Conservation (phyloP, 2,329 filamentous ascomycete genomes). For the Xylaria multiplex region DNA sequence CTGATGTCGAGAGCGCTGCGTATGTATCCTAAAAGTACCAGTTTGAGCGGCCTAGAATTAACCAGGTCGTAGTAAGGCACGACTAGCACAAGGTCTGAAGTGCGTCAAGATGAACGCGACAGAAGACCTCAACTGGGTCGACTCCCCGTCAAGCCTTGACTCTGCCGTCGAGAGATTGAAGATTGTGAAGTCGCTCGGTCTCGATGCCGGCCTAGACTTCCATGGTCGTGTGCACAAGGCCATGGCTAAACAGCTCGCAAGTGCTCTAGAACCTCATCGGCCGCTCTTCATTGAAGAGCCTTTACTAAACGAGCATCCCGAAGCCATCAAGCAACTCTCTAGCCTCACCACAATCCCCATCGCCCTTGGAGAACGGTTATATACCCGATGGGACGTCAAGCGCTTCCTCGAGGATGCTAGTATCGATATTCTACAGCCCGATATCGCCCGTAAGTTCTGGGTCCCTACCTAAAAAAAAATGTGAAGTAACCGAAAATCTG, state of each 20-base stretch:
- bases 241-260: conserved; percentile 82
- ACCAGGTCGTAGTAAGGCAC: conserved; percentile 56
- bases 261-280: conserved; percentile 71
- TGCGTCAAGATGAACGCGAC: conserved; percentile 84
- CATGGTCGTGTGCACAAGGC: conserved; percentile 80
- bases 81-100: conserved; percentile 70
- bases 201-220: conserved; percentile 81
- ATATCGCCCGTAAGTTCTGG: too few species aligned
- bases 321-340: conserved; percentile 69
- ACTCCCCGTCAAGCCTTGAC: conserved; percentile 72
- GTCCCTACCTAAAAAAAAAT: too few species aligned
- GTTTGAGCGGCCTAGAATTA: not conserved
- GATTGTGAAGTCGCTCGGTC: conserved; percentile 73
- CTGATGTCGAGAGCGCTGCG: conserved; percentile 72
- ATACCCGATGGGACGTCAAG: conserved; percentile 75
- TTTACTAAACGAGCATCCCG: conserved; percentile 73
- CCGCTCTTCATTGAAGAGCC: conserved; percentile 84
- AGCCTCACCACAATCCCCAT: conserved; percentile 70
- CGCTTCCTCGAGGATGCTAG: conserved; percentile 74
- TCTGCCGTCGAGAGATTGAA: conserved; percentile 73
- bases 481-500: too few species aligned
- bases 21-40: conserved; percentile 48
- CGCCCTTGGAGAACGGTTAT: conserved; percentile 76
- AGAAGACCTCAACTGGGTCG: conserved; percentile 79
- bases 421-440: conserved; percentile 78